Evolutionary conservation across 805 yeast species (phyloP), one percentile per base, ranked within the genome.

Genomic region (Clavispora carvajalis): DNA sequence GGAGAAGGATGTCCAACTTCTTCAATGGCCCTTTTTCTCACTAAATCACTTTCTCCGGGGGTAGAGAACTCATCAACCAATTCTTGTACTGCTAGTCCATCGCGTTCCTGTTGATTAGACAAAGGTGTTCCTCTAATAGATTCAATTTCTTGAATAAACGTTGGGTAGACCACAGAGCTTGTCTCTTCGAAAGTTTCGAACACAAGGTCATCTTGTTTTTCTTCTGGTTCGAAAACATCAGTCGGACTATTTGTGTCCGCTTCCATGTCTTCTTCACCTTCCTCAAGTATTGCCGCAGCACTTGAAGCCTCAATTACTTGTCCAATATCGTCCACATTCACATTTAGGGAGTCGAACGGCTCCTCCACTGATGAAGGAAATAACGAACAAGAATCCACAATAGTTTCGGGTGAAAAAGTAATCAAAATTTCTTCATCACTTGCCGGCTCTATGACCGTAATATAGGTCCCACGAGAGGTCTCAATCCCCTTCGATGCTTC

Each of bases 161-260:
- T 34, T 3, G 53, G 53, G 8, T 36, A 17, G 10, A 47, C 36
- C 7, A 41, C 34, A 3, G 38, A 47, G 0, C 22, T n/a, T 3
- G 38, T 16, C 9, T 45, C 50, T 13, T 45, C 50, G 23, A 33
- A 34, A 2, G 43, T 41, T 26, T 47, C 49, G 15, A 31, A 36
- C 9, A 34, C 31, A 4, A 34, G 13, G 5, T 39, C 43, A 12
- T 31, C 42, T 33, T 1, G 13, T 15, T 8, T 22, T 5, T 46
- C 52, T 17, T 18, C 29, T 2, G 47, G 52, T 36, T 48, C 54
- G 15, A 48, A 33, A 12, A 44, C 22, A 10, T 42, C 48, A 8
- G 41, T 22, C 1, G 47, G 45, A 12, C 7, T n/a, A 10, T 13
- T 17, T 16, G 21, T 15, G 9, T 36, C 33, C 8, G 31, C 12